Percentiles rank a stretch among this genome's conserved stretches.
phyloP scores from a whole-genome alignment of 2,329 filamentous ascomycete species.

The Verticillium klebahnii region DNA sequence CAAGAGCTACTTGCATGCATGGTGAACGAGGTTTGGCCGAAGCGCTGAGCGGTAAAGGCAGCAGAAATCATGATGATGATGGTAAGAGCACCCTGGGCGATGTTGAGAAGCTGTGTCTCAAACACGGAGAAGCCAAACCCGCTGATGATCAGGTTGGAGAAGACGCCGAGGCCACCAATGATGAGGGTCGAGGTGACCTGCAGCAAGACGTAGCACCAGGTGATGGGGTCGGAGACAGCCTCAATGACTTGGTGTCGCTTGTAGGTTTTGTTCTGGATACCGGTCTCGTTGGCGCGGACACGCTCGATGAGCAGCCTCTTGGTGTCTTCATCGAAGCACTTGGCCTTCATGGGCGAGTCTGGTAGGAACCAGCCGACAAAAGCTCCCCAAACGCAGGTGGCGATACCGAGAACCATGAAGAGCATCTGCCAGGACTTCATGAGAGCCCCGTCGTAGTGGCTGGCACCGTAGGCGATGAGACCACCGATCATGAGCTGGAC shows the following conservation, averaged over 20 bases:
- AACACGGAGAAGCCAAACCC: conserved; percentile 18
- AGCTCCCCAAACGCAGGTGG: conserved; percentile 27
- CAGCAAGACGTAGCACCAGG: conserved; percentile 1
- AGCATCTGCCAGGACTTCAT: conserved; percentile 35
- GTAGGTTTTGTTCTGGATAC: conserved; percentile 1
- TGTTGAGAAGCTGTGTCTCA: conserved; percentile 19
- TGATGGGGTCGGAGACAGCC: background rate
- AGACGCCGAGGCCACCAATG: conserved; percentile 16
- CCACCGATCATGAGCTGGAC: conserved; percentile 33
- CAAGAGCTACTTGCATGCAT: conserved; percentile 1
- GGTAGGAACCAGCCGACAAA: conserved; percentile 37
- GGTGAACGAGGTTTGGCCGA: background rate
- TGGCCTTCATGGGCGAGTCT: conserved; percentile 46
- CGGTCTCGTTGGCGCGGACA: conserved; percentile 30
- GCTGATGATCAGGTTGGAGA: conserved; percentile 19
- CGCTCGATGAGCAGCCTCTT: conserved; percentile 31
- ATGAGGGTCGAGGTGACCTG: conserved; percentile 15
- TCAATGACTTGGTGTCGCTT: background rate
- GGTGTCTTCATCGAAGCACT: conserved; percentile 39
- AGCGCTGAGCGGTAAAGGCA: background rate
- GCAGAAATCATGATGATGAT: conserved; percentile 1
- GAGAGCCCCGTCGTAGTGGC: conserved; percentile 21
- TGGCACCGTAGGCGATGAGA: conserved; percentile 31
- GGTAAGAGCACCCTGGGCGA: conserved; percentile 12
- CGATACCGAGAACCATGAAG: conserved; percentile 34